phyloP scores from a whole-genome alignment of 306 rosid genomes.

The Delonix regia region DNA sequence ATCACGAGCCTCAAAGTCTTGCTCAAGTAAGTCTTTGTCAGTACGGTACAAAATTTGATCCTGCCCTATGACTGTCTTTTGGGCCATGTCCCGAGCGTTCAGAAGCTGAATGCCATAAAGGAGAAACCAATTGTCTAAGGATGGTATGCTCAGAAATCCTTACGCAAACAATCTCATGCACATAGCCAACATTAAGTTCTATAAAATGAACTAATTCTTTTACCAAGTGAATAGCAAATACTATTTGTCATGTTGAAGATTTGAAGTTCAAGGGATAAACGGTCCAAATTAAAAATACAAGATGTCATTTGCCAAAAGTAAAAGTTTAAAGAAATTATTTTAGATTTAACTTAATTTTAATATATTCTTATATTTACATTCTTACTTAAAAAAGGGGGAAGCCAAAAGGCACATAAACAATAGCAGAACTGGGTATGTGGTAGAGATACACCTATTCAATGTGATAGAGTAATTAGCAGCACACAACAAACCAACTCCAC shows the following conservation, averaged over 20 bases:
- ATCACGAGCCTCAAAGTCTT: conserved; percentile 76
- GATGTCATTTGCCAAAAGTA: not conserved
- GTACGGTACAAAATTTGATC: conserved; percentile 95
- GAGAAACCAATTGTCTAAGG: conserved; percentile 23
- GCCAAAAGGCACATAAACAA: conserved; percentile 8
- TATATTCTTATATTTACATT: not conserved
- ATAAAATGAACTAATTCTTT: not conserved
- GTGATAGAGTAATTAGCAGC: conserved; percentile 20
- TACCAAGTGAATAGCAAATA: not conserved
- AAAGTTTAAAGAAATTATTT: too few relatives aligned
- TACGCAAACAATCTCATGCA: not conserved
- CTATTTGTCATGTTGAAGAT: not conserved
- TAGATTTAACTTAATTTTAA: not conserved
- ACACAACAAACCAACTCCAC: conserved; percentile 1
- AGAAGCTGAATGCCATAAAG: conserved; percentile 63
- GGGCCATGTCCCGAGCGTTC: conserved; percentile 95
- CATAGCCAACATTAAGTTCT: not conserved
- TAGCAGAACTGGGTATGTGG: conserved; percentile 11
- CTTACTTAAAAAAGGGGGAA: not conserved
- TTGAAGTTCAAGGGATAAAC: not conserved
- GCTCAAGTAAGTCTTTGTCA: conserved; percentile 88
- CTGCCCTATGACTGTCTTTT: conserved; percentile 77
- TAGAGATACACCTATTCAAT: conserved; percentile 9
- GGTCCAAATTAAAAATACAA: not conserved
- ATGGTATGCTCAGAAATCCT: conserved; percentile 9